These are phyloP conservation scores for Phaseolus lunatus DNA, from an alignment of 306 rosid genomes.

Conservation along the genomic window DNA sequence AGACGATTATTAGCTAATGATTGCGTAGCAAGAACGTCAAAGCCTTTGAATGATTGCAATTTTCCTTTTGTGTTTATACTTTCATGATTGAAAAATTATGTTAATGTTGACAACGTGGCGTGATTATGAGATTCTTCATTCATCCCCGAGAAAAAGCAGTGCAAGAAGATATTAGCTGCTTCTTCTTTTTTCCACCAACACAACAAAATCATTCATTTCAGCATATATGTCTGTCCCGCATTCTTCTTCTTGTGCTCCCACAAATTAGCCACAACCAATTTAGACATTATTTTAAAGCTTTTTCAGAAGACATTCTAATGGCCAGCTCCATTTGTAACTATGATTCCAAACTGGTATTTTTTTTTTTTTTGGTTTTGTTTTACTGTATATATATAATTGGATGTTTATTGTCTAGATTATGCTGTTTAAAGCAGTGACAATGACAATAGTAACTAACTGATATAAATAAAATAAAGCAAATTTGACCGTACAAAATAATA, in stretches of 20 bases:
- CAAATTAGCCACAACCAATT: neutral
- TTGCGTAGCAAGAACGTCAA: neutral
- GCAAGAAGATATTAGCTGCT: neutral
- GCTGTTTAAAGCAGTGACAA: neutral
- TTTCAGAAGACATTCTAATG: neutral
- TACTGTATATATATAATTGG: neutral
- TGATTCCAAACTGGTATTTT: neutral
- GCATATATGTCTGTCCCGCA: neutral
- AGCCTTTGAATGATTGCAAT: slow-evolving; percentile 23
- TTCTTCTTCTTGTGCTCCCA: neutral
- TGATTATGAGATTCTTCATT: neutral
- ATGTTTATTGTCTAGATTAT: neutral
- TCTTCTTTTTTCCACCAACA: slow-evolving; percentile 28
- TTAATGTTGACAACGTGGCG: slow-evolving; percentile 16
- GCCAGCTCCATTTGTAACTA: neutral
- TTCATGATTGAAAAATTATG: slow-evolving; percentile 36
- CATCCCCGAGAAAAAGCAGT: neutral
- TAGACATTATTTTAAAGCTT: neutral
- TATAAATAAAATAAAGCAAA: neutral
- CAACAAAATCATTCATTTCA: slow-evolving; percentile 27
- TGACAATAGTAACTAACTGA: neutral
- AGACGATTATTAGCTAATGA: slow-evolving; percentile 17
- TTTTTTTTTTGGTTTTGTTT: neutral
- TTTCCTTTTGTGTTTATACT: too few species aligned
- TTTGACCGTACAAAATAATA: neutral